These are phyloP conservation scores for Leccinum obscurum DNA, from an alignment of 768 basidiomycete species.

Conservation along the genomic window DNA sequence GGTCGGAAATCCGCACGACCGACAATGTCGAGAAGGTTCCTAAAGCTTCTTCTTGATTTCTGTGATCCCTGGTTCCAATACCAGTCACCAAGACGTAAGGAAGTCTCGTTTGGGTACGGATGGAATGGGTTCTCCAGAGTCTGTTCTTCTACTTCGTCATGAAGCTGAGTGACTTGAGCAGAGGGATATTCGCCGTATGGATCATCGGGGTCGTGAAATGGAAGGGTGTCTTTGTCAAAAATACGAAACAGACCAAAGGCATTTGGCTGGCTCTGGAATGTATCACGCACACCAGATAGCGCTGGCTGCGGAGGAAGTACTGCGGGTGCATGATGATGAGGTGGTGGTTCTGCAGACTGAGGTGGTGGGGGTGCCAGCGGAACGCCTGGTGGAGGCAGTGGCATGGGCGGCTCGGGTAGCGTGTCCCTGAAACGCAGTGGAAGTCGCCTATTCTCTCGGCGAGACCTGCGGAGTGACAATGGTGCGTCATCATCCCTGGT, in stretches of 20 bases:
- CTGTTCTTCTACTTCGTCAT: background rate
- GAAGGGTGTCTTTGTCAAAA: background rate
- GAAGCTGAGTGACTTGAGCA: background rate
- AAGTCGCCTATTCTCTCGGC: background rate
- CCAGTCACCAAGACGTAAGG: background rate
- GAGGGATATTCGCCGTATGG: background rate
- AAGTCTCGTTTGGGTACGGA: background rate
- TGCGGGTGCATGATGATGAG: background rate
- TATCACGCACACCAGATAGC: background rate
- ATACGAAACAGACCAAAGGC: background rate
- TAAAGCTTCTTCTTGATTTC: background rate
- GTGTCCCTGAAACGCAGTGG: background rate
- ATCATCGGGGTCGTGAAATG: background rate
- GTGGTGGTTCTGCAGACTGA: background rate
- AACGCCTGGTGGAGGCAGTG: background rate
- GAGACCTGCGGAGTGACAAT: background rate
- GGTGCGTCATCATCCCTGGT: background rate
- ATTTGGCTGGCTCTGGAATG: background rate
- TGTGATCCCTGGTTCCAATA: background rate
- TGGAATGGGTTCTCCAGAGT: background rate
- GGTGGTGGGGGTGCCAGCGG: background rate
- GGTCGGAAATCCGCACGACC: background rate
- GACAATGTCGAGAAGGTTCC: background rate
- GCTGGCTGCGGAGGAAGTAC: background rate
- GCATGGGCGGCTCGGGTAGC: background rate